Conservation (phyloP, 176 grass and related monocot genomes). For the Triticum timopheevii region DNA sequence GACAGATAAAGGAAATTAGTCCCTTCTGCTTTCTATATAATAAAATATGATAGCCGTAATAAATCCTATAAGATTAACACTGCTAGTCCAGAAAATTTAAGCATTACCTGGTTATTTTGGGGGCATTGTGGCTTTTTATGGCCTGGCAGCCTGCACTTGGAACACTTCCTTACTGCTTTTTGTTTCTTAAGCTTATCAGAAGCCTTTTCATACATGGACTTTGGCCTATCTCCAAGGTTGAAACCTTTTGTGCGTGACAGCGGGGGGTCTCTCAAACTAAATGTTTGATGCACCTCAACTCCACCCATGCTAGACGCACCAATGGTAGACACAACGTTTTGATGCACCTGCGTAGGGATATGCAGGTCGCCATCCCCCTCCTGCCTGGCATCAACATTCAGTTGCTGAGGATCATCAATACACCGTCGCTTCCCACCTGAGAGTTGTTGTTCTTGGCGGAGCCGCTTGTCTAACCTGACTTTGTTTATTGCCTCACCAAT, state of each 20-base stretch:
- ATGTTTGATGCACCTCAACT: background rate
- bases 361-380: background rate
- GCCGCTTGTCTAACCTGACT: background rate
- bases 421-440: background rate
- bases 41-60: no score
- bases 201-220: background rate
- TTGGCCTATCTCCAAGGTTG: background rate
- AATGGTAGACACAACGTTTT: background rate
- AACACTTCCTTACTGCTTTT: background rate
- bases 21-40: no score
- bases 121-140: background rate
- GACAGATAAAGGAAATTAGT: no score
- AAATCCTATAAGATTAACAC: no score
- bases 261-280: background rate
- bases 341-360: background rate
- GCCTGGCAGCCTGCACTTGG: background rate
- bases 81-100: no score
- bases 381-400: background rate
- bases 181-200: background rate
- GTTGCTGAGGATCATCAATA: background rate
- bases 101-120: no score
- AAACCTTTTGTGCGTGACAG: background rate
- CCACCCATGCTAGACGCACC: no score
- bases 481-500: background rate
- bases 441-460: background rate